Evolutionary conservation across 2,329 filamentous ascomycete species (phyloP), one percentile per base, ranked within the genome.

Genomic region (Penicillium sp.): DNA sequence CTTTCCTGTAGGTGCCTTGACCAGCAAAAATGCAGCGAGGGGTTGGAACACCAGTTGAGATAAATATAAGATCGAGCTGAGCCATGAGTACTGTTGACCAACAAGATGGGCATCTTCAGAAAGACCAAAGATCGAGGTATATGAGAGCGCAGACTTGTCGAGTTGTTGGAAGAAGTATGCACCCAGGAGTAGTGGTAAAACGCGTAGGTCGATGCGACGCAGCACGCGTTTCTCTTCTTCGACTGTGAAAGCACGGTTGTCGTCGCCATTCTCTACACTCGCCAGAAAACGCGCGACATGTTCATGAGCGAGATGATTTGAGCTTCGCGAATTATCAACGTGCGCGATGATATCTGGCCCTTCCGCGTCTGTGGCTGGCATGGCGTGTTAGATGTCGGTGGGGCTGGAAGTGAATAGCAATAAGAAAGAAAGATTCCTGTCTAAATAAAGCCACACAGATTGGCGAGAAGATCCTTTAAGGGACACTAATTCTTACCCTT

Each of bases 1-100:
- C 63, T 85, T 85, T 16, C 83, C 83, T 0, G 80, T 81, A 0
- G 83, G 84, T 0, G 60, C 54, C 23, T 67, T 67, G 3, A 68
- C 66, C 1, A 69, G 75, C 4, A 83, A 64, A 54, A 78, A 78
- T 0, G 84, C 83, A 4, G 83, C 77, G 0, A 83, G 71, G 1
- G 83, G 82, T 63, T 87, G 84, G 75, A 85, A 81, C 13, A 84
- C 72, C 9, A 87, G 77, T 66, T 86, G 83, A 1, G 83, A 83
- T n/a, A 86, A 72, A 64, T 84, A 88, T 14, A 88, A 74, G 51
- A 88, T 81, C 1, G 83, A 86, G 0, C 84, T 83, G 0, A 88
- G 80, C 84, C 84, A 87, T 1, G 84, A 86, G 68, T 80, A 77
- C 54, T 84, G 73, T 31, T 76, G 69, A 19, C 77, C 80, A n/a